Evolutionary conservation across 257 asterid species (phyloP), one percentile per base, ranked within the genome.

Genomic region (Eustoma russellianum): DNA sequence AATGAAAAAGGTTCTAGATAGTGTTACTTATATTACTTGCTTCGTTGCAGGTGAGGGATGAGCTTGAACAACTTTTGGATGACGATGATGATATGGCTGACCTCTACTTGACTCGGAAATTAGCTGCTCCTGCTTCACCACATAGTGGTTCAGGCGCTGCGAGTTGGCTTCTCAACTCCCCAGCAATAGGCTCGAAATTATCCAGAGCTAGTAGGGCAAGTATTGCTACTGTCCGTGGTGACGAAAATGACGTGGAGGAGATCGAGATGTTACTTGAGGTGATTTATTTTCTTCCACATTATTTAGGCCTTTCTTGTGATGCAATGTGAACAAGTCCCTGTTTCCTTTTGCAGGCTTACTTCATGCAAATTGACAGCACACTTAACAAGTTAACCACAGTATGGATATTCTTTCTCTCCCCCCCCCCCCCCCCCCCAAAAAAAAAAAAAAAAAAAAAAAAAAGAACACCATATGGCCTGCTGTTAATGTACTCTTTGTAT

Each of bases 31-130:
- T 13, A 49, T 55, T 48, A 10, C 62, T 38, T 53, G 60, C 53
- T 60, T 52, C 50, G 24, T 33, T 74, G 64, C 80, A 90, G 98
- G 96, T 91, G 56, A 71, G 98, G 50, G 98, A 91, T 63, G 98
- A 91, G 79, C 82, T 91, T 44, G 98, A 91, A 73, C 98, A 84
- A 71, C 95, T 91, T 63, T 71, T 91, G 81, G 98, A 87, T 50
- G 96, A 91, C 19, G 98, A 91, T 53, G 98, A 87, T 64, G 98
- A 91, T 52, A 91, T 91, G 98, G 92, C 95, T 0, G 96, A 91
- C 68, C 94, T 91, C 50, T 91, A 91, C 77, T 74, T 91, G 71
- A 80, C 98, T 5, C 76, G 98, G 62, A 91, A 91, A 71, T 58
- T 77, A 55, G 83, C 77, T 6, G 77, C 89, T 48, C 66, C 82